Evolutionary conservation across 306 rosid genomes (phyloP).

Genomic region (Begonia peltatifolia): DNA sequence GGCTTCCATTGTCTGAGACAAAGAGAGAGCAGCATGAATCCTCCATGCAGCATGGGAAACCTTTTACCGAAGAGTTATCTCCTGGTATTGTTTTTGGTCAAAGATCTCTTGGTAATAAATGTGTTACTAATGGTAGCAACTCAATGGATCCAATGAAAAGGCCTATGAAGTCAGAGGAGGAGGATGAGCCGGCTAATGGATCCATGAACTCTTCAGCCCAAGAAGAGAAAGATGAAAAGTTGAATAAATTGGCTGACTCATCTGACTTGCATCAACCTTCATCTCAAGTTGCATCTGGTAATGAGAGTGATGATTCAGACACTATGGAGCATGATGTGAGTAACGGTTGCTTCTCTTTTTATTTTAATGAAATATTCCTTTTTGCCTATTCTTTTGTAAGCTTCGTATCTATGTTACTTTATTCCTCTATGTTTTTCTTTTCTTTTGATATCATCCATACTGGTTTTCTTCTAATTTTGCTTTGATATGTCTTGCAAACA

Average conservation of each 20-base stretch:
- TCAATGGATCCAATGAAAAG: conserved; percentile 17
- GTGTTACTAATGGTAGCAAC: conserved; percentile 16
- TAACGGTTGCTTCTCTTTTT: conserved; percentile 6
- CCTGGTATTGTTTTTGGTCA: conserved; percentile 21
- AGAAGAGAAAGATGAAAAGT: conserved; percentile 24
- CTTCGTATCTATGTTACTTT: neutral
- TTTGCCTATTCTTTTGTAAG: conserved; percentile 2
- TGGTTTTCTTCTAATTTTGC: too few relatives aligned
- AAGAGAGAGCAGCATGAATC: conserved; percentile 18
- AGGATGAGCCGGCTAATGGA: conserved; percentile 20
- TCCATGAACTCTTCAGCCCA: conserved; percentile 20
- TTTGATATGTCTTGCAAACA: too few relatives aligned
- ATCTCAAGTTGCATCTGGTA: conserved; percentile 28
- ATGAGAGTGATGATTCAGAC: conserved; percentile 81
- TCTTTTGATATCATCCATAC: neutral
- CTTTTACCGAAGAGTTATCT: conserved; percentile 15
- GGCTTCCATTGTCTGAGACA: conserved; percentile 5
- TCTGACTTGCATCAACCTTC: conserved; percentile 31
- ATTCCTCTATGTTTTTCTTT: neutral
- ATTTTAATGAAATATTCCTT: neutral
- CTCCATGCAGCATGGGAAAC: conserved; percentile 7
- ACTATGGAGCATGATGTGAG: conserved; percentile 85
- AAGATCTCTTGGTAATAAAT: conserved; percentile 16
- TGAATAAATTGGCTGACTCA: conserved; percentile 27
- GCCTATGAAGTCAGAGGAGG: conserved; percentile 33